Evolutionary conservation across 2,329 filamentous ascomycete genomes (phyloP), one percentile per base, ranked within the genome.

Genomic region (Aspergillus flavus): DNA sequence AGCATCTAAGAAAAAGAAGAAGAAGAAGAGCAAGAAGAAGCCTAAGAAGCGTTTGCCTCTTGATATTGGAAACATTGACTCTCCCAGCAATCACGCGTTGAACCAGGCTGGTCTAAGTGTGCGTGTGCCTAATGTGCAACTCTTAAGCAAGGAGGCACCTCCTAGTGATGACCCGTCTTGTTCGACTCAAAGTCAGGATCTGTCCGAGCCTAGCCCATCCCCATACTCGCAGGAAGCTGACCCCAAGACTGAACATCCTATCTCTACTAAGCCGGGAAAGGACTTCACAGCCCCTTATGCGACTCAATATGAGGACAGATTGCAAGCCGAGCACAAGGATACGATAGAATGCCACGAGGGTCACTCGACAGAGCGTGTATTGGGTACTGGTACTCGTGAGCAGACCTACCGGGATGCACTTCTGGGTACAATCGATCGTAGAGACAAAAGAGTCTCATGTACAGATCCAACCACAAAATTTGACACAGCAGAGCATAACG

Each of bases 1-100:
- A 23, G 39, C 30, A 28, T 36, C 60, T 26, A 65, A 66, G 48
- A 65, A 64, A 12, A 66, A 58, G 45, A 68, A 64, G 28, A 56
- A 58, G 14, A 67, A 61, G 52, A 66, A 63, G 26, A 58, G 57
- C 21, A 63, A 53, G 23, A 67, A 61, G 55, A 67, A 60, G 21
- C 5, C 48, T 9, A 59, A 28, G 43, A 59, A 45, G 30, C 28
- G 34, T 12, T 21, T 60, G 14, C 39, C 19, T 10, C 34, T 43
- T 26, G 32, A 45, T 1, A n/a, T n/a, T 14, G 43, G n/a, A 12
- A 30, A 30, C 7, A 41, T 5, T 30, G 45, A 34, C 23, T 39
- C 32, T 23, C 30, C 16, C 28, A 53, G 28, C 26, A 39, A n/a
- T 19, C 23, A 23, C 16, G 7, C 14, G 26, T 30, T n/a, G 16